Base-by-base conservation (phyloP, 164 flowering plant species). In the Umbilicus rupestris region DNA sequence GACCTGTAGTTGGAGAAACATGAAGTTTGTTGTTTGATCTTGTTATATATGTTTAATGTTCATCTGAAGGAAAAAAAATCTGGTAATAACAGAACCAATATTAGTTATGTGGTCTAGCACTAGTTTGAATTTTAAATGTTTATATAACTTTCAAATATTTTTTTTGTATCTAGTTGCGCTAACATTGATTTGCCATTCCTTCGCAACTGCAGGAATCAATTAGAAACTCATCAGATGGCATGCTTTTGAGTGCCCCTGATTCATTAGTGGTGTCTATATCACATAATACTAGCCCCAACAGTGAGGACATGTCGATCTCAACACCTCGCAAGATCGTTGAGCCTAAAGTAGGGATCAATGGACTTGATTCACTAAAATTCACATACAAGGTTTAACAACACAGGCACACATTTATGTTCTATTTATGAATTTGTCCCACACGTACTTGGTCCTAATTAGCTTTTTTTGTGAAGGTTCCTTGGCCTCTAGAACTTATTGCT, bases 401-500 rank as follows among this genome's bases (percentile, higher is more conserved):
- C 24, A 63, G 7, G 45, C 26, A 37, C 65, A 63, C 24, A 35
- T 39, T 20, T 33, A 62, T 62, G 14, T 62, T 60, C 17, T 35
- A n/a, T 62, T 19, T 62, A 10, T 62, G 26, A 62, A 24, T 62
- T 35, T 62, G 22, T n/a, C 29, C 26, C 64, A 41, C 65, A 35
- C 14, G 12, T 35, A 3, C 22, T 37, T 35, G 45, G 65, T 19
- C 12, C 29, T 63, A 55, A 55, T 12, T 24, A 12, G 33, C 19
- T 11, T 55, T 24, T n/a, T 2, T 55, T n/a, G 14, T 68, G 22
- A 70, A 92, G 99, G 96, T 95, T 62, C 71, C 99, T 62, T 95
- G 99, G 98, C 99, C 99, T 5, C 96, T 95, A 74, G 99, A 95
- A 72, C 89, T 95, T 47, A 90, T 92, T 74, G 97, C 92, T 39